These are phyloP conservation scores for Suhomyces emberorum DNA, from an alignment of 805 yeast genomes.

Conservation along the genomic window DNA sequence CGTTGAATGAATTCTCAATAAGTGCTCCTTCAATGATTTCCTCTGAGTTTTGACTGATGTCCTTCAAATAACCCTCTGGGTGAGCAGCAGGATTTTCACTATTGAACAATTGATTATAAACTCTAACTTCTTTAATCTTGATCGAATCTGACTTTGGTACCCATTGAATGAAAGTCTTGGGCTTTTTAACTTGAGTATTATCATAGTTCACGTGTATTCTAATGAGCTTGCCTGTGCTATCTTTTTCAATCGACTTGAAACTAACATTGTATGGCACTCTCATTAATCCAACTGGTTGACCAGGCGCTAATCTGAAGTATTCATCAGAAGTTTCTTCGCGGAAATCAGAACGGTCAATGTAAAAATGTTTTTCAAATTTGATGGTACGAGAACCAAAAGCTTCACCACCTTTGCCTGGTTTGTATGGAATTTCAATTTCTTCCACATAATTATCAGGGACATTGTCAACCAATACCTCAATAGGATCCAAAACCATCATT, in stretches of 20 bases:
- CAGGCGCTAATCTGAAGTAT: constrained; percentile 90
- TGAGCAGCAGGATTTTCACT: constrained; percentile 87
- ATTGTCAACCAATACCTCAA: constrained; percentile 79
- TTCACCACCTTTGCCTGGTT: constrained; percentile 66
- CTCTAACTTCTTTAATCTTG: constrained; percentile 69
- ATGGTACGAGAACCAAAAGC: constrained; percentile 63
- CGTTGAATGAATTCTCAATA: constrained; percentile 71
- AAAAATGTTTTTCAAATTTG: constrained; percentile 72
- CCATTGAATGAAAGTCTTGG: constrained; percentile 98
- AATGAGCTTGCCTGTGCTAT: constrained; percentile 58
- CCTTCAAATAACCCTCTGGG: constrained; percentile 85
- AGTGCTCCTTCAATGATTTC: constrained; percentile 60
- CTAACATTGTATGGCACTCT: constrained; percentile 82
- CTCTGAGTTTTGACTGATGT: constrained; percentile 79
- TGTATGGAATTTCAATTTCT: constrained; percentile 75
- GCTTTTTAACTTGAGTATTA: constrained; percentile 58
- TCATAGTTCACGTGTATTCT: constrained; percentile 80
- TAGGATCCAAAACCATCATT: constrained; percentile 88
- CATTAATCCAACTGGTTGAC: constrained; percentile 91
- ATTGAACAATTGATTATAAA: constrained; percentile 82
- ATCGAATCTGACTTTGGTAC: constrained; percentile 66
- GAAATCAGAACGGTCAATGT: constrained; percentile 87
- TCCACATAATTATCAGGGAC: constrained; percentile 72
- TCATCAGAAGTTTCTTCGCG: constrained; percentile 57
- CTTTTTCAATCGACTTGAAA: constrained; percentile 65